Conservation (phyloP, 805 yeast species). For the Candida nanaspora region DNA sequence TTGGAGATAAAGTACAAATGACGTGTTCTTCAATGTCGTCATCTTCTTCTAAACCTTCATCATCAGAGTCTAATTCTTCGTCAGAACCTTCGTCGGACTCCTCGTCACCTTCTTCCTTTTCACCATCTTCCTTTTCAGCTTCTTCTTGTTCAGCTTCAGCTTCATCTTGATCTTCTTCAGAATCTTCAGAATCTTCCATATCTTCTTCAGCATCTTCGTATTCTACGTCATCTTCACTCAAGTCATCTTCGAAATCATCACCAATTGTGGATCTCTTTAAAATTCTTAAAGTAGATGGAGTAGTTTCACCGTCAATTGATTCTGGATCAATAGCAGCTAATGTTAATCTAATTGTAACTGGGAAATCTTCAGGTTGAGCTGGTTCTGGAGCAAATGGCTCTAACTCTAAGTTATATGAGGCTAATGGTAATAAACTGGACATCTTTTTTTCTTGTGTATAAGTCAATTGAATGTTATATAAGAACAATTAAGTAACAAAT, state of each 20-base stretch:
- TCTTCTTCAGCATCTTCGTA: constrained; percentile 39
- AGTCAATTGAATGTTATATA: background rate
- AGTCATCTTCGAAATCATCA: constrained; percentile 38
- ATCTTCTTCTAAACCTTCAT: constrained; percentile 30
- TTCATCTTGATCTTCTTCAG: constrained; percentile 36
- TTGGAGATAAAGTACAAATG: constrained; percentile 86
- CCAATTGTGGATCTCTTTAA: constrained; percentile 54
- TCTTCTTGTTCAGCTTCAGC: constrained; percentile 40
- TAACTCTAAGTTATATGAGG: constrained; percentile 79
- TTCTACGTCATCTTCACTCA: constrained; percentile 40
- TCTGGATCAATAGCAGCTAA: constrained; percentile 95
- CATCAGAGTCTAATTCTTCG: constrained; percentile 23
- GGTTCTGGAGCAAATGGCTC: constrained; percentile 84
- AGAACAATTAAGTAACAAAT: too few relatives aligned
- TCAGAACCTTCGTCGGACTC: constrained; percentile 30
- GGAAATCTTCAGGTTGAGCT: constrained; percentile 79
- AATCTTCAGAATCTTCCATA: constrained; percentile 37
- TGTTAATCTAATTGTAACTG: constrained; percentile 85
- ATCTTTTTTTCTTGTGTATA: constrained; percentile 23
- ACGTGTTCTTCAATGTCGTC: constrained; percentile 71
- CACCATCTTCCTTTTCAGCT: constrained; percentile 35
- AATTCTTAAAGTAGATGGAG: constrained; percentile 86
- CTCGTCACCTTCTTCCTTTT: constrained; percentile 20
- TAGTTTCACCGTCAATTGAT: constrained; percentile 69
- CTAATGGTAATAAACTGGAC: constrained; percentile 75